These are phyloP conservation scores for Jackrogersella multiformis DNA, from an alignment of 495 filamentous ascomycete genomes.

Conservation along the genomic window DNA sequence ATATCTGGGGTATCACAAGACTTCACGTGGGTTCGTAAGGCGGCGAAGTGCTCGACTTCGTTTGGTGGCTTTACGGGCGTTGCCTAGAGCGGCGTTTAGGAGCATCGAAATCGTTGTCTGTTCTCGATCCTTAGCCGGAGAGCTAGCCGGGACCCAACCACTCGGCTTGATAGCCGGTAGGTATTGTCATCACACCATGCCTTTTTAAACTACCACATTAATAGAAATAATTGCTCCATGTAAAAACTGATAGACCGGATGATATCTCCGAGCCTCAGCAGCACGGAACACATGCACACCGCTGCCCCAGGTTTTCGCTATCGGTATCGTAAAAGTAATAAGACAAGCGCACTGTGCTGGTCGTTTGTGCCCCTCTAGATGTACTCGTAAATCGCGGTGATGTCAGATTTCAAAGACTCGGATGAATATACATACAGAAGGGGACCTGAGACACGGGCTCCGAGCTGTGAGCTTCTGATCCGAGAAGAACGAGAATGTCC, in stretches of 20 bases:
- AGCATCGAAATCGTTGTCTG: neutral
- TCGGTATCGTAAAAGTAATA: neutral
- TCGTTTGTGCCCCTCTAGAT: neutral
- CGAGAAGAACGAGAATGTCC: too few relatives aligned
- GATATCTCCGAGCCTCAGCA: neutral
- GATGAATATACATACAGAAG: too few relatives aligned
- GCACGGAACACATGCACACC: too few relatives aligned
- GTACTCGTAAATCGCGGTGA: neutral
- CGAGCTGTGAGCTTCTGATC: too few relatives aligned
- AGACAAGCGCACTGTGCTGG: neutral
- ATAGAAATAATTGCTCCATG: slow-evolving; percentile 1
- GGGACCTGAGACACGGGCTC: too few relatives aligned
- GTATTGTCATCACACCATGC: neutral
- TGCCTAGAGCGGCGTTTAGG: neutral
- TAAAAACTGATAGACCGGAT: neutral
- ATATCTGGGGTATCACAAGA: slow-evolving; percentile 25
- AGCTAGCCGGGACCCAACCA: neutral
- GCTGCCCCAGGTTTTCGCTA: neutral
- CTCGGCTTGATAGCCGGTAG: slow-evolving; percentile 4
- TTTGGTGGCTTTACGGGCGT: slow-evolving; percentile 8
- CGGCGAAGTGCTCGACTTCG: slow-evolving; percentile 1
- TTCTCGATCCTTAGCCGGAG: neutral
- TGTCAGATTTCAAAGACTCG: neutral
- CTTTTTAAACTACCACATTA: neutral
- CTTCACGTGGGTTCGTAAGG: slow-evolving; percentile 8